Evolutionary conservation across 352 stramenopile species (phyloP), one percentile per base, ranked within the genome.

Genomic region (Globisporangium sylvaticum): DNA sequence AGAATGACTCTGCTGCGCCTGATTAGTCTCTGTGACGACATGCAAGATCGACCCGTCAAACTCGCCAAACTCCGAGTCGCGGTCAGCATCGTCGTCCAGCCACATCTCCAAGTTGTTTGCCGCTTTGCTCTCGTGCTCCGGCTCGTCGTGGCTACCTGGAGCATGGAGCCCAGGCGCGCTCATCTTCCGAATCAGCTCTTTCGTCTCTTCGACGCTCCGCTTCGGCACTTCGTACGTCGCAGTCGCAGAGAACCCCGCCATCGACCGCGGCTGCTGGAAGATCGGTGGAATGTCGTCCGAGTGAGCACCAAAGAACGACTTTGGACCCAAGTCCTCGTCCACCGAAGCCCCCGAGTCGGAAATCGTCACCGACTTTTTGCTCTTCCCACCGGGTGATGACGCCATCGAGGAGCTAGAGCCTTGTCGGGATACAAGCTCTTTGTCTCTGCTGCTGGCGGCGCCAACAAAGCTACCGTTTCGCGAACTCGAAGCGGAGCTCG

Each of bases 31-130:
- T 5, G 27, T 20, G 7, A 15, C 64, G 4, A 59, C 27, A 39
- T 76, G 65, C 34, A 80, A 12, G 8, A 83, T 67, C 15, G 76
- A 80, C 0, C 55, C 72, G n/a, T 72, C 76, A 32, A 73, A 66
- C 10, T 32, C 25, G 6, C 12, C 58, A 62, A 70, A 65, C 12
- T 58, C 65, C 58, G 29, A 68, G 42, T 68, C 63, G 15, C 42
- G 54, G 12, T 65, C 65, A 8, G 34, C 37, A 15, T 29, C 24
- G 24, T 67, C 62, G 22, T 39, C 29, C 5, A 60, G 18, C 58
- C 58, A 48, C 6, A 8, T 20, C 8, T 32, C 64, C 15, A 24
- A 14, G 10, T 44, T 25, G 34, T 44, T 4, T 1, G 2, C 48
- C n/a, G 65, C 48, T 9, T 32, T 62, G 50, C 58, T 70, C 31